Conservation (phyloP, 768 basidiomycete genomes). For the Tylopilus cervinicoccineus region DNA sequence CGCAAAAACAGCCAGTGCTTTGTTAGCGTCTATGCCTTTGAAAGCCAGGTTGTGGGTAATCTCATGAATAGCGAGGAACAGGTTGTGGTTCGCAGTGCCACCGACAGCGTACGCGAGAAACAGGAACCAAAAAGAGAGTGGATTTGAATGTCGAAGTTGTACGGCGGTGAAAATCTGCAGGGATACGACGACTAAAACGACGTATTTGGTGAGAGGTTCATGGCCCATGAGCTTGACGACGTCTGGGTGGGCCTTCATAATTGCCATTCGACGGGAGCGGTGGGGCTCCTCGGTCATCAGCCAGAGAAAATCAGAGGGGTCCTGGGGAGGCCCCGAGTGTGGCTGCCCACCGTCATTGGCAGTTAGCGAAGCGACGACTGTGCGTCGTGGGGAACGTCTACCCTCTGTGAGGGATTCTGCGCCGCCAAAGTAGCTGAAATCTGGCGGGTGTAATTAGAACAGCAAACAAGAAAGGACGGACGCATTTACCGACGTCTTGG, state of each 20-base stretch:
- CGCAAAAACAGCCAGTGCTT: slow-evolving; percentile 82
- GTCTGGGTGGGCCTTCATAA: slow-evolving; percentile 94
- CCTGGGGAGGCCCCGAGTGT: slow-evolving; percentile 56
- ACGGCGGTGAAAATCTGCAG: slow-evolving; percentile 68
- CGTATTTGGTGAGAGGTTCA: slow-evolving; percentile 86
- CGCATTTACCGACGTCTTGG: slow-evolving; percentile 22
- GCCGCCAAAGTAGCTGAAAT: slow-evolving; percentile 80
- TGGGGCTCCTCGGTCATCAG: slow-evolving; percentile 98
- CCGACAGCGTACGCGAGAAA: slow-evolving; percentile 80
- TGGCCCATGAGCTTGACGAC: slow-evolving; percentile 97
- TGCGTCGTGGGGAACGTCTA: slow-evolving; percentile 49
- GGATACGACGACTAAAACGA: slow-evolving; percentile 78
- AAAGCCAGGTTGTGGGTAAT: slow-evolving; percentile 98
- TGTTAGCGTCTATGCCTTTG: slow-evolving; percentile 75
- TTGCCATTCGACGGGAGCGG: slow-evolving; percentile 77
- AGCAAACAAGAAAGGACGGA: background rate
- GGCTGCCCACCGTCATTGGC: slow-evolving; percentile 37
- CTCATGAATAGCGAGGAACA: slow-evolving; percentile 97
- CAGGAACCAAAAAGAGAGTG: slow-evolving; percentile 70
- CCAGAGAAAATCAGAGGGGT: slow-evolving; percentile 91
- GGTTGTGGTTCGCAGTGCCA: slow-evolving; percentile 95
- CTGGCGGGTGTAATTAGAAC: slow-evolving; percentile 30
- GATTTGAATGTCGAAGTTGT: slow-evolving; percentile 61
- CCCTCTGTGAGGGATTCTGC: slow-evolving; percentile 70
- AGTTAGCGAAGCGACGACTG: slow-evolving; percentile 40